Evolutionary conservation across 108 stramenopile genomes (phyloP).

Genomic region (Nitzschia sp.): DNA sequence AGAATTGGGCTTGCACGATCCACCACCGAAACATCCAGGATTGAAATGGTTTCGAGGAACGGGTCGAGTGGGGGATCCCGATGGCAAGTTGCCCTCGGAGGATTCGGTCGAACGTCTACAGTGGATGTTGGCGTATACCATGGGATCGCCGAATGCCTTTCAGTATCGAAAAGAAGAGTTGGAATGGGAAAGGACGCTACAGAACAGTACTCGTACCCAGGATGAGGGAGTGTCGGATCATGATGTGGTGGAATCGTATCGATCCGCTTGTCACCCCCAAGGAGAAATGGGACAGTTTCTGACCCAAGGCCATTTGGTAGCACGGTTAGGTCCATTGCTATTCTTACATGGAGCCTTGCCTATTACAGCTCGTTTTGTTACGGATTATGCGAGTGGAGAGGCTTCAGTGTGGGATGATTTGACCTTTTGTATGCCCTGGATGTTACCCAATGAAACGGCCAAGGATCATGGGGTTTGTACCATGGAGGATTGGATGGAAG

Average conservation of each 20-base stretch:
- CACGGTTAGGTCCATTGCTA: slow-evolving; percentile 53
- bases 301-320: slow-evolving; percentile 48
- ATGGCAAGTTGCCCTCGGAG: slow-evolving; percentile 1
- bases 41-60: slow-evolving; percentile 69
- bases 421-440: slow-evolving; percentile 70
- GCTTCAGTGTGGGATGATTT: slow-evolving; percentile 44
- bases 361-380: slow-evolving; percentile 16
- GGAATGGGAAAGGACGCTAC: slow-evolving; percentile 30
- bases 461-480: slow-evolving; percentile 26
- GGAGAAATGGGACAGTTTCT: slow-evolving; percentile 78
- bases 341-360: slow-evolving; percentile 83
- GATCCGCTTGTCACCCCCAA: slow-evolving; percentile 59
- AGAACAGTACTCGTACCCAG: background rate
- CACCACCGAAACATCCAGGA: slow-evolving; percentile 54
- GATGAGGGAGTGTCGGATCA: slow-evolving; percentile 35
- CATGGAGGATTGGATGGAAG: slow-evolving; percentile 61
- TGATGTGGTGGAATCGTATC: slow-evolving; percentile 74
- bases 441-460: slow-evolving; percentile 14
- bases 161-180: slow-evolving; percentile 67
- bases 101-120: slow-evolving; percentile 59
- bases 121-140: slow-evolving; percentile 75
- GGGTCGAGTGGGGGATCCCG: slow-evolving; percentile 49
- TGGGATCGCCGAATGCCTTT: slow-evolving; percentile 83
- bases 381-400: background rate
- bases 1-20: slow-evolving; percentile 47